These are phyloP conservation scores for Colletotrichum tabaci DNA, from an alignment of 2,329 filamentous ascomycete genomes.

Conservation along the genomic window DNA sequence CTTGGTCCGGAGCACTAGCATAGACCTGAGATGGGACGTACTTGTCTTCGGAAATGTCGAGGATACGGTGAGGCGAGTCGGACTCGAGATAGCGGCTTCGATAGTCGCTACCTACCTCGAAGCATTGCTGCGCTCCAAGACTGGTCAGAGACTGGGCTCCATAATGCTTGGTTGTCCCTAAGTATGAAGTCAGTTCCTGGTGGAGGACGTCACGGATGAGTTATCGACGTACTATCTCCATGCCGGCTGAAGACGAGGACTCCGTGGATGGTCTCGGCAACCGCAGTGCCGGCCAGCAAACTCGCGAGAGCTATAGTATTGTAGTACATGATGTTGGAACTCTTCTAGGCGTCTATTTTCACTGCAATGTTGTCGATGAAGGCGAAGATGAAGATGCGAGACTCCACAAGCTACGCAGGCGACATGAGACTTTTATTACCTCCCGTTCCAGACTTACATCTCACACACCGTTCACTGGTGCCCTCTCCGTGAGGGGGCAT, in stretches of 20 bases:
- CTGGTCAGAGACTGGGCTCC: conserved; percentile 51
- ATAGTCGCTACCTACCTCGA: conserved; percentile 47
- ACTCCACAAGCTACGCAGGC: background rate
- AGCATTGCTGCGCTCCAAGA: conserved; percentile 53
- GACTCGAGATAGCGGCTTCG: conserved; percentile 46
- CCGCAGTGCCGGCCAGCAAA: conserved; percentile 43
- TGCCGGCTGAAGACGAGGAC: conserved; percentile 53
- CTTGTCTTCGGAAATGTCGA: conserved; percentile 52
- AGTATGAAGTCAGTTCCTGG: background rate
- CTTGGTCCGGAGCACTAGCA: conserved; percentile 52
- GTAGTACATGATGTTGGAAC: background rate
- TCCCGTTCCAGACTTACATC: background rate
- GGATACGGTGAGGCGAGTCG: conserved; percentile 49
- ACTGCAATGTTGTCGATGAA: too few species aligned
- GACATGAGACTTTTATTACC: conserved; percentile 5
- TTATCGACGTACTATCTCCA: conserved; percentile 50
- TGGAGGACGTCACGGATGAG: too few species aligned
- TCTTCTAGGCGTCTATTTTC: background rate
- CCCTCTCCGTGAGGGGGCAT: background rate
- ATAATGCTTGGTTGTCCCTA: conserved; percentile 55
- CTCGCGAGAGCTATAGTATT: background rate
- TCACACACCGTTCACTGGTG: background rate
- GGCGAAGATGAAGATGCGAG: background rate
- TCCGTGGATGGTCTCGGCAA: conserved; percentile 38
- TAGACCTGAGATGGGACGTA: conserved; percentile 52